Base-by-base conservation (phyloP, 108 stramenopile genomes). In the Ochromonas danica region DNA sequence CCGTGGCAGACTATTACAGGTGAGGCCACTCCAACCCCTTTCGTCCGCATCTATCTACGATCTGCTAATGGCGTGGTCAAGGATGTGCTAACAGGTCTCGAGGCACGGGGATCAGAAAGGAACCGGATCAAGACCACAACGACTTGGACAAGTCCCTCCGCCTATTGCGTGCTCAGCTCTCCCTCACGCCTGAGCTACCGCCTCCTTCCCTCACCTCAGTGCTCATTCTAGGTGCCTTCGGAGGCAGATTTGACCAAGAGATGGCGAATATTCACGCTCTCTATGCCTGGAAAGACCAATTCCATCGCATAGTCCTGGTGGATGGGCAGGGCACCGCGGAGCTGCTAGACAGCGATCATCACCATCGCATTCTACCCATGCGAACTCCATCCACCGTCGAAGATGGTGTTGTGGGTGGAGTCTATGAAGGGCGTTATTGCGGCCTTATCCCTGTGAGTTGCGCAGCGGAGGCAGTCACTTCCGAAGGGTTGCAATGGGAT, bases 181-280 rank as follows among this genome's bases (percentile, higher is more conserved):
- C 51, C 22, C 22, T 22, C 51, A 57, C 17, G 17, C 17, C 10
- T 17, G 51, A 57, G 22, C n/a, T n/a, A n/a, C n/a, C n/a, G n/a
- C n/a, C n/a, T n/a, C n/a, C n/a, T n/a, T n/a, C n/a, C n/a, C n/a
- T n/a, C n/a, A n/a, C n/a, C n/a, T n/a, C n/a, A n/a, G 31, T 75
- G 10, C 3, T 75, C 41, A 33, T 75, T 30, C 10, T 75, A 6
- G 72, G 72, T 27, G 45, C 72, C 31, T 42, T 75, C 25, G 72
- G 72, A 14, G 72, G 72, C 3, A 27, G 72, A 36, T 57, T 75
- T 27, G 72, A 75, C 38, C 72, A 75, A 75, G 40, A 75, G 25
- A 45, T 75, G 40, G 72, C 72, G 27, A 60, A 45, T 41, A 75
- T 75, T 27, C 36, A 75, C 35, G 31, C 72, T 6, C 31, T 60